Percentiles rank a stretch among this genome's conserved stretches.
phyloP scores from a whole-genome alignment of 495 filamentous ascomycete species.

The Aspergillus conjunctus region DNA sequence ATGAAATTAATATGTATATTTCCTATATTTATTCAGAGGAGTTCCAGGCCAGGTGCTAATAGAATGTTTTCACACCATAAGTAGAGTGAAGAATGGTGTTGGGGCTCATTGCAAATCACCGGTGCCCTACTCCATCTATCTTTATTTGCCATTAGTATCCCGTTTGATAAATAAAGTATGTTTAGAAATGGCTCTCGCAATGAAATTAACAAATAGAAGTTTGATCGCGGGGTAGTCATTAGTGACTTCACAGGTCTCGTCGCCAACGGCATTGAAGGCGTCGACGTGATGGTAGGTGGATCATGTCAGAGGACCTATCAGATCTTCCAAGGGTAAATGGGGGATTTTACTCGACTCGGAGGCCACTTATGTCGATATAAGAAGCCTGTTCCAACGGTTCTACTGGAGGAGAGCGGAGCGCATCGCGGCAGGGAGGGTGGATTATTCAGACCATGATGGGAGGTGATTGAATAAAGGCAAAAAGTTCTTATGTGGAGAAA shows the following conservation, averaged over 20 bases:
- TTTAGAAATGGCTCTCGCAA: too few species aligned
- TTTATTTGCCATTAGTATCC: too few species aligned
- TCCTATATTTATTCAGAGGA: slow-evolving; percentile 25
- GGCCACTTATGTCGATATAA: slow-evolving; percentile 46
- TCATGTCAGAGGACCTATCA: slow-evolving; percentile 25
- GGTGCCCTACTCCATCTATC: too few species aligned
- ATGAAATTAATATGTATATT: slow-evolving; percentile 27
- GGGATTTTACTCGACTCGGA: slow-evolving; percentile 49
- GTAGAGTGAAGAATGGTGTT: slow-evolving; percentile 31
- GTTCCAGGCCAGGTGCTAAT: slow-evolving; percentile 17
- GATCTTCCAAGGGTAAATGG: slow-evolving; percentile 34
- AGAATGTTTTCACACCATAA: slow-evolving; percentile 24
- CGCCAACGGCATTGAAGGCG: slow-evolving; percentile 27
- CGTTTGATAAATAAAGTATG: too few species aligned
- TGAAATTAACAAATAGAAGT: slow-evolving; percentile 13
- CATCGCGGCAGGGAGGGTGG: slow-evolving; percentile 39
- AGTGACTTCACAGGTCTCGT: slow-evolving; percentile 29
- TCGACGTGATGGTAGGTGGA: slow-evolving; percentile 42
- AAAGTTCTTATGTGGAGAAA: slow-evolving; percentile 42
- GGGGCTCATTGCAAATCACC: too few species aligned
- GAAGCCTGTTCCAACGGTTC: slow-evolving; percentile 43
- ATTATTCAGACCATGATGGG: slow-evolving; percentile 48
- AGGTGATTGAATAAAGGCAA: slow-evolving; percentile 43
- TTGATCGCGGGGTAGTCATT: slow-evolving; percentile 29
- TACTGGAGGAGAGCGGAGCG: slow-evolving; percentile 43